Base-by-base conservation (phyloP, 2,329 filamentous ascomycete species). In the Pestalotiopsis sp. region DNA sequence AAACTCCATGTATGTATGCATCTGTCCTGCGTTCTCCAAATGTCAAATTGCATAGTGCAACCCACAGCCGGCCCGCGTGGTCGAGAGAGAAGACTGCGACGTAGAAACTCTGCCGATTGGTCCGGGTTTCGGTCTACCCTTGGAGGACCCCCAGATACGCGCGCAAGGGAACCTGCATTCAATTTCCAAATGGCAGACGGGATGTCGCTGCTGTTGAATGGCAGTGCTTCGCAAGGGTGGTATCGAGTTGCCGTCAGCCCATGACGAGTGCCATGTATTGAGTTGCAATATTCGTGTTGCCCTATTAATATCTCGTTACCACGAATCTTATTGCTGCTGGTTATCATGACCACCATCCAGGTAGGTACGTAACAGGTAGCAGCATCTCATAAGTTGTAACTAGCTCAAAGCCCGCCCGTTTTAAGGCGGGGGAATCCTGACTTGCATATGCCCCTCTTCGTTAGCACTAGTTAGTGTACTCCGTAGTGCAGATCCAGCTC, bases 51-150 rank as follows among this genome's bases (percentile, higher is more conserved):
- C 23, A 36, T 20, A 66, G 13, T 66, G 63, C 49, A 57, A 66
- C 45, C 63, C 20, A 31, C 49, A 17, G 17, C 63, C 63, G 63
- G 63, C 20, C 63, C 63, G 63, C 49, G 49, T 66, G 63, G 59
- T 36, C 14, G 17, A 14, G 31, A 59, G 59, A 36, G 20, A 36
- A 36, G 31, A 36, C 31, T 36, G 5, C 20, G 17, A 38, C 23
- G 13, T 14, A 63, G 13, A 38, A 14, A 38, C 4, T 25, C 25
- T 56, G 63, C 63, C 63, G 63, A 66, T 66, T 66, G 63, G 63
- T 57, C 27, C 23, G 39, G n/a, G 41, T 36, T 39, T 23, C 23
- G 17, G 45, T 20, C 4, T 6, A 56, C 41, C 63, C 49, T 57
- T 25, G 31, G 31, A n/a, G 25, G 20, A 31, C 9, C 20, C 61